These are phyloP conservation scores for Termitomyces bulborhizus DNA, from an alignment of 768 basidiomycete species.

Conservation along the genomic window DNA sequence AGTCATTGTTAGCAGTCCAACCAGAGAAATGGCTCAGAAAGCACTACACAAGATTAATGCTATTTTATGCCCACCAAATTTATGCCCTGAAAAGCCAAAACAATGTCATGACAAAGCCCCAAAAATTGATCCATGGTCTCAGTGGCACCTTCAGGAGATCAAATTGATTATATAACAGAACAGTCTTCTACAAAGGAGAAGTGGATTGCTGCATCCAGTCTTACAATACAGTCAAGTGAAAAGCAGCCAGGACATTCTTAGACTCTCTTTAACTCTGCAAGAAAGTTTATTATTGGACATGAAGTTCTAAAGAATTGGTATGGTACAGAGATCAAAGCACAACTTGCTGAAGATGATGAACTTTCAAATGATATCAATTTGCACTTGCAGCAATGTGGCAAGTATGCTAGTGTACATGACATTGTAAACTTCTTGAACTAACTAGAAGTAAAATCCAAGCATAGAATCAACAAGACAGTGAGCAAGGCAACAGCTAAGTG, in stretches of 20 bases:
- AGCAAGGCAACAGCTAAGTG: slow-evolving; percentile 16
- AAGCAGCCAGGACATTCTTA: slow-evolving; percentile 6
- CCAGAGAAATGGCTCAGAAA: background rate
- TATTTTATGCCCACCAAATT: too few species aligned
- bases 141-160: slow-evolving; percentile 4
- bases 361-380: slow-evolving; percentile 9
- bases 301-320: slow-evolving; percentile 15
- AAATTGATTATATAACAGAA: slow-evolving; percentile 3
- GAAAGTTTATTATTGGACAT: slow-evolving; percentile 2
- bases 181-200: background rate
- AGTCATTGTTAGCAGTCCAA: background rate
- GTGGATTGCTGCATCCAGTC: slow-evolving; percentile 6
- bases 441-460: slow-evolving; percentile 6
- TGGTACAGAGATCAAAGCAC: slow-evolving; percentile 15
- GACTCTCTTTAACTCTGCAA: background rate
- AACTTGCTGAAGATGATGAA: slow-evolving; percentile 14
- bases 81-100: background rate
- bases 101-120: too few species aligned
- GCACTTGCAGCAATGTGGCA: slow-evolving; percentile 16
- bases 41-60: too few species aligned
- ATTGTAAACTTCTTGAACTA: slow-evolving; percentile 13
- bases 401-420: slow-evolving; percentile 17
- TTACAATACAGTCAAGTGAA: background rate
- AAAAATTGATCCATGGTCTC: background rate
- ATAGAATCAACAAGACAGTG: slow-evolving; percentile 8